These are phyloP conservation scores for Malassezia caprae DNA, from an alignment of 1,284 basidiomycete species.

Conservation along the genomic window DNA sequence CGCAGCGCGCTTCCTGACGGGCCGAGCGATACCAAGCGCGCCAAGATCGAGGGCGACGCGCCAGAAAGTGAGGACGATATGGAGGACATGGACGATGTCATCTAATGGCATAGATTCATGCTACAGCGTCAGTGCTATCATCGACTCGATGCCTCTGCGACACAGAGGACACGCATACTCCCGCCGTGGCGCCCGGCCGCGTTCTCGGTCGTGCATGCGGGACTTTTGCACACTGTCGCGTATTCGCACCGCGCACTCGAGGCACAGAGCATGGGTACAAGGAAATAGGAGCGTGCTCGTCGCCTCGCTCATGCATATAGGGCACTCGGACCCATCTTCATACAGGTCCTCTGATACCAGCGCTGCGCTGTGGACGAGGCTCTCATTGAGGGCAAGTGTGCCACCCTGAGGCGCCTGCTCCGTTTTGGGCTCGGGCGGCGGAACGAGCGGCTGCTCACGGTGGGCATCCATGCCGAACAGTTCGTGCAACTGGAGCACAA, in stretches of 20 bases:
- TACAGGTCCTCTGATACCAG: conserved; percentile 11
- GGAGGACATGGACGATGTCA: conserved; percentile 41
- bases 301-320: conserved; percentile 39
- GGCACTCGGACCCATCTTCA: conserved; percentile 32
- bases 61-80: conserved; percentile 25
- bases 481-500: conserved; percentile 43
- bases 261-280: conserved; percentile 45
- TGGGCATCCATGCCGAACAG: conserved; percentile 40
- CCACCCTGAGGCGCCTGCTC: not conserved
- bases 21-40: not conserved
- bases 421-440: conserved; percentile 14
- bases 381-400: not conserved
- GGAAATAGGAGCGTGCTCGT: conserved; percentile 43
- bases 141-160: conserved; percentile 17
- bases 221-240: conserved; percentile 37
- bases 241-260: conserved; percentile 43
- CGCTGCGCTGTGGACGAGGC: not conserved
- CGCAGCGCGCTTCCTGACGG: conserved; percentile 14
- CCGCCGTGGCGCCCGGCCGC: conserved; percentile 33
- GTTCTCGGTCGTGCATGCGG: conserved; percentile 28
- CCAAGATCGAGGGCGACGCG: not conserved
- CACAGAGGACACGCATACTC: conserved; percentile 46
- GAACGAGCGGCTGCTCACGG: conserved; percentile 14
- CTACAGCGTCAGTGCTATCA: not conserved
- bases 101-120: too few relatives aligned